Percentiles rank a stretch among this genome's conserved stretches.
phyloP scores from a whole-genome alignment of 2,329 filamentous ascomycete species.

The Ciborinia camelliae region DNA sequence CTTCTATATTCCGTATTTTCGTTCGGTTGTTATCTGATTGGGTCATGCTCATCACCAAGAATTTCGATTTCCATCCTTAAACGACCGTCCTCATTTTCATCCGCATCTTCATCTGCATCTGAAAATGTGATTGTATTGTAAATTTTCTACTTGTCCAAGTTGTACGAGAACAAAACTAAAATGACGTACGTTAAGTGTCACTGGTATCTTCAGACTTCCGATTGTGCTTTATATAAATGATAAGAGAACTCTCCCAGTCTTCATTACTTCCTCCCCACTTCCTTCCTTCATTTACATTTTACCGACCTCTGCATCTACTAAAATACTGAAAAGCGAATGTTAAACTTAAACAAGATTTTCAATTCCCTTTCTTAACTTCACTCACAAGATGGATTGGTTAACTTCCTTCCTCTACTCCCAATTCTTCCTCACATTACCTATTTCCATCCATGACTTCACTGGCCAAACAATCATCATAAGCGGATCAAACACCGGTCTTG shows the following conservation, averaged over 20 bases:
- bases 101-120: background rate
- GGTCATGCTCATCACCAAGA: background rate
- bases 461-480: slow-evolving; percentile 18
- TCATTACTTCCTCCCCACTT: background rate
- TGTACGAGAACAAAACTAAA: background rate
- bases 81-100: background rate
- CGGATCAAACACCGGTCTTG: slow-evolving; percentile 18
- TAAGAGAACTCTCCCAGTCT: background rate
- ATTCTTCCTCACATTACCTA: slow-evolving; percentile 19
- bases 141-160: background rate
- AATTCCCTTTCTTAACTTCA: background rate
- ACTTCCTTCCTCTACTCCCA: slow-evolving; percentile 24
- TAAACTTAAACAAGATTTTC: background rate
- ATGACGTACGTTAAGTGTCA: background rate
- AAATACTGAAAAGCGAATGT: background rate
- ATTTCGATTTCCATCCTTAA: background rate
- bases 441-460: slow-evolving; percentile 20
- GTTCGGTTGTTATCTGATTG: background rate
- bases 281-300: background rate
- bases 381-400: background rate
- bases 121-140: background rate
- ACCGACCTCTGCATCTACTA: no score
- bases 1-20: background rate
- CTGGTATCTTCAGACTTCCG: background rate
- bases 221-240: background rate